Percentiles rank a stretch among this genome's conserved stretches.
phyloP scores from a whole-genome alignment of 352 stramenopile species.

The Phytophthora pisi region DNA sequence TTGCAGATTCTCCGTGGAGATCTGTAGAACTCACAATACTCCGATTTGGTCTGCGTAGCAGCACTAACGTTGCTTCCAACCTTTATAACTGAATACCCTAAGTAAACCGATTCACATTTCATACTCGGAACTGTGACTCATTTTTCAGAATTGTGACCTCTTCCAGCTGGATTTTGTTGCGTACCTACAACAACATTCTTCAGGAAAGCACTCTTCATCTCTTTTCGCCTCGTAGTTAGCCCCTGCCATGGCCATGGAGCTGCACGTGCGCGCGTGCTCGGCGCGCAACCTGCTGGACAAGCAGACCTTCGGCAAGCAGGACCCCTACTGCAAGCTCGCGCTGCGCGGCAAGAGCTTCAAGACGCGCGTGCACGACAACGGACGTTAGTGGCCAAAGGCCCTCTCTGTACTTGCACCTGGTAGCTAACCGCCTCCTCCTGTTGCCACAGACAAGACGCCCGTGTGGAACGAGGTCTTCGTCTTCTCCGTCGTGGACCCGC shows the following conservation, averaged over 20 bases:
- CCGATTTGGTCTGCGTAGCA: no score
- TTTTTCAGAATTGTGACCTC: neutral
- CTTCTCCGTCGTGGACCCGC: slow-evolving; percentile 72
- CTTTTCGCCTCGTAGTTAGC: no score
- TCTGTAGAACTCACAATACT: no score
- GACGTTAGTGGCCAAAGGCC: slow-evolving; percentile 40
- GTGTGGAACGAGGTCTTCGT: slow-evolving; percentile 88
- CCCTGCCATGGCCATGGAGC: slow-evolving; percentile 51
- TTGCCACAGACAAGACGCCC: slow-evolving; percentile 57
- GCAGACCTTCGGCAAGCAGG: slow-evolving; percentile 86
- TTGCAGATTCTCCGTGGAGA: no score
- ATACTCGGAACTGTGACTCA: neutral
- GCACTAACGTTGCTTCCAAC: no score
- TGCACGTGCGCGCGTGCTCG: slow-evolving; percentile 80
- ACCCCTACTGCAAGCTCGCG: slow-evolving; percentile 80
- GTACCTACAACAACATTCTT: neutral
- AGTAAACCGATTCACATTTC: no score
- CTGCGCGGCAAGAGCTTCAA: slow-evolving; percentile 68
- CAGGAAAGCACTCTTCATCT: neutral
- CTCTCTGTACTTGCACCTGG: neutral
- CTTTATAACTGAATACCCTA: no score
- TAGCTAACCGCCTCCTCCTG: neutral
- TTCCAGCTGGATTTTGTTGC: neutral
- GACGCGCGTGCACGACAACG: slow-evolving; percentile 87
- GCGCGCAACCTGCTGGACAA: slow-evolving; percentile 84